Conservation (phyloP, 163 green algal species). For the Coccomyxa subellipsoidea region DNA sequence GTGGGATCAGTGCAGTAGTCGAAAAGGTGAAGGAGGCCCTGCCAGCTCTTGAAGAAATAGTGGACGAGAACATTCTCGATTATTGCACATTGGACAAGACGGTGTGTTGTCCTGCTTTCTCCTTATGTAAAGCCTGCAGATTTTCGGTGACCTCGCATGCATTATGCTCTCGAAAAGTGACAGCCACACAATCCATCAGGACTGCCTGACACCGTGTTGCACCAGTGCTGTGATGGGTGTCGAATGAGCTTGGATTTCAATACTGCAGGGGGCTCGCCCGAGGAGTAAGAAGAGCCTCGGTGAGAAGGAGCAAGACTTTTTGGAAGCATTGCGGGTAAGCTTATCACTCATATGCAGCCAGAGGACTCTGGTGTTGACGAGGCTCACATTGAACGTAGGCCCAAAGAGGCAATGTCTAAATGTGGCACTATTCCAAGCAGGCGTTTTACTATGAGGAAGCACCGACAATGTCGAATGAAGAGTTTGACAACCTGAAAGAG, state of each 20-base stretch:
- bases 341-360: not conserved
- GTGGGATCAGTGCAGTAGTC: conserved; percentile 1
- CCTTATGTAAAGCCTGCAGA: not conserved
- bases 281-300: conserved; percentile 56
- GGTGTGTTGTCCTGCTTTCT: not conserved
- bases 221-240: too few species aligned
- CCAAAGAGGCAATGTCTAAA: too few species aligned
- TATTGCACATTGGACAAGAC: conserved; percentile 31
- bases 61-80: conserved; percentile 35
- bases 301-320: conserved; percentile 93
- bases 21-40: conserved; percentile 17
- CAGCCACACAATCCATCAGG: too few species aligned
- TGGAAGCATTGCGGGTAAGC: conserved; percentile 71
- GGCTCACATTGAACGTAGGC: too few species aligned
- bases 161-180: too few species aligned
- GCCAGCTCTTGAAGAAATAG: conserved; percentile 11
- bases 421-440: conserved; percentile 38
- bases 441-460: conserved; percentile 81
- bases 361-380: too few species aligned
- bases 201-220: too few species aligned
- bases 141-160: not conserved
- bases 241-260: too few species aligned
- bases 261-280: conserved; percentile 37
- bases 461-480: conserved; percentile 76
- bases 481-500: conserved; percentile 89